A percentile compares a stretch with the other conserved stretches of the same genome.
Conservation (phyloP, 352 stramenopile species). For the Pythium myriotylum region DNA sequence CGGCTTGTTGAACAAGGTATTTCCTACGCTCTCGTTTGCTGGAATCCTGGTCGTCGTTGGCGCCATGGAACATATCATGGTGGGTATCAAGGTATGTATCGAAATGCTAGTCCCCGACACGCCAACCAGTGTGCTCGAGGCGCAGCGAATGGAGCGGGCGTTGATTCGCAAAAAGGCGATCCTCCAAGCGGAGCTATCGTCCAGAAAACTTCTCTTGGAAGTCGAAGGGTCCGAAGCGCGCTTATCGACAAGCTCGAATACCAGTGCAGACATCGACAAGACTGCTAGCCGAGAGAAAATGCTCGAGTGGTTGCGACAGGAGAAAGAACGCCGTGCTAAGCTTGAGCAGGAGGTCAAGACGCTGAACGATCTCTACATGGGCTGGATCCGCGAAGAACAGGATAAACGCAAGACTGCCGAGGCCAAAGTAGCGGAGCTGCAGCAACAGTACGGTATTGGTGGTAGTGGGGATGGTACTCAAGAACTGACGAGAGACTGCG, state of each 20-base stretch:
- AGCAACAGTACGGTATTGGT: conserved; percentile 15
- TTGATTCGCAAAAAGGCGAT: conserved; percentile 73
- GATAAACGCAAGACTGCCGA: conserved; percentile 71
- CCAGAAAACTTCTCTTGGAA: conserved; percentile 40
- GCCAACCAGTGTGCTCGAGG: conserved; percentile 57
- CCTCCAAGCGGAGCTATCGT: conserved; percentile 71
- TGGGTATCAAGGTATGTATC: conserved; percentile 77
- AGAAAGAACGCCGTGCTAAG: conserved; percentile 73
- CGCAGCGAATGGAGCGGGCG: conserved; percentile 67
- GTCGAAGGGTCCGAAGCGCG: conserved; percentile 14
- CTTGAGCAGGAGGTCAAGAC: conserved; percentile 81
- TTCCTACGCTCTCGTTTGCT: conserved; percentile 64
- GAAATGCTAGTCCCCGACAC: conserved; percentile 79
- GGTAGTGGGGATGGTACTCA: conserved; percentile 1
- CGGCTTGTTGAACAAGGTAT: conserved; percentile 72
- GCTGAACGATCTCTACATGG: conserved; percentile 83
- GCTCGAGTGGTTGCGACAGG: conserved; percentile 66
- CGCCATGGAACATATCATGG: conserved; percentile 80
- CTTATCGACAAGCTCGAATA: conserved; percentile 7
- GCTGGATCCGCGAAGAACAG: conserved; percentile 83
- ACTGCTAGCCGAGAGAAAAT: conserved; percentile 45
- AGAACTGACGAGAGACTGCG: conserved; percentile 21
- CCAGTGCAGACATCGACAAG: conserved; percentile 24
- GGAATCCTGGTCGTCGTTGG: conserved; percentile 55
- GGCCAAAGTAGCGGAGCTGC: conserved; percentile 52